Percentiles rank a stretch among this genome's conserved stretches.
phyloP scores from a whole-genome alignment of 805 yeast genomes.

The Metschnikowia lochheadii region DNA sequence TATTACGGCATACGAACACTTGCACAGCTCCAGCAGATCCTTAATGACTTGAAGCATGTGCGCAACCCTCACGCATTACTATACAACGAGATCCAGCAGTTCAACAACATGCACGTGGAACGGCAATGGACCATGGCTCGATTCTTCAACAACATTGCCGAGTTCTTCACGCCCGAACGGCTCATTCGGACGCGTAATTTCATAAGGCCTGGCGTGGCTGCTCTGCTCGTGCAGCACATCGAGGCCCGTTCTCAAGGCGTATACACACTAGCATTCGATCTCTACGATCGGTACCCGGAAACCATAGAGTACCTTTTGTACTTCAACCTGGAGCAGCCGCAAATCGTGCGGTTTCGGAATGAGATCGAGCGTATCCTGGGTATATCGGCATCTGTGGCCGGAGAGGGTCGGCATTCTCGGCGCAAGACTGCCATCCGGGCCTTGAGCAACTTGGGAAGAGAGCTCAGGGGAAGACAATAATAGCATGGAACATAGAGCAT shows the following conservation, averaged over 20 bases:
- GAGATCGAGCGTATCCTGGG: slow-evolving; percentile 19
- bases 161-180: slow-evolving; percentile 31
- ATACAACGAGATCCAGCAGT: slow-evolving; percentile 17
- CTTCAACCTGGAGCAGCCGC: slow-evolving; percentile 18
- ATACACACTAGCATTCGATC: slow-evolving; percentile 19
- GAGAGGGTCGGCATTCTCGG: slow-evolving; percentile 21
- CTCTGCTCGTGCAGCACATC: slow-evolving; percentile 17
- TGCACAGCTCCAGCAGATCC: slow-evolving; percentile 10
- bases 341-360: slow-evolving; percentile 21
- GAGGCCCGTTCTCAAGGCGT: slow-evolving; percentile 17
- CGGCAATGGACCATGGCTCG: slow-evolving; percentile 11
- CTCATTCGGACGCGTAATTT: slow-evolving; percentile 21
- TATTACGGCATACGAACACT: slow-evolving; percentile 24
- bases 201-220: slow-evolving; percentile 19
- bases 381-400: slow-evolving; percentile 1
- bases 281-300: slow-evolving; percentile 33
- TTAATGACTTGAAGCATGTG: slow-evolving; percentile 4
- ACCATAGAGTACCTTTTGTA: slow-evolving; percentile 29
- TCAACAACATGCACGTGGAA: slow-evolving; percentile 5
- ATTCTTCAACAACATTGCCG: slow-evolving; percentile 22
- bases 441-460: slow-evolving; percentile 12
- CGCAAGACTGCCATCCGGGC: slow-evolving; percentile 24
- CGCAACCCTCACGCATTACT: slow-evolving; percentile 14
- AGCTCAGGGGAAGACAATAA: background rate
- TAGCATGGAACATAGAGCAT: background rate